A percentile compares a stretch with the other conserved stretches of the same genome.
Conservation (phyloP, 1,284 basidiomycete genomes). For the Clitocybe nebularis region DNA sequence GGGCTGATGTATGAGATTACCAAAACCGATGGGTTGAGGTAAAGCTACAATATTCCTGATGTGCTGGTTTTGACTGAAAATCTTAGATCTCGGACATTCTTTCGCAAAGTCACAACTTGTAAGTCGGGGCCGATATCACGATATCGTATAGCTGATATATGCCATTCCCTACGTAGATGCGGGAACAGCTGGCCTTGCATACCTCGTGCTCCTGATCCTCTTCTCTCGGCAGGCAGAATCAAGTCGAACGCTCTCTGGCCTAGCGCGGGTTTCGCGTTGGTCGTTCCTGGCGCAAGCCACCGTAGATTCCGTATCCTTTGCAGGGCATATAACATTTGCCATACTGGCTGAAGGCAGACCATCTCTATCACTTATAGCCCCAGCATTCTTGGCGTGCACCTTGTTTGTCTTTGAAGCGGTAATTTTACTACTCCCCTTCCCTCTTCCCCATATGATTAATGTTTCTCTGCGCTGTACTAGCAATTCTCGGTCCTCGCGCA, state of each 20-base stretch:
- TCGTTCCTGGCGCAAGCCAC: slow-evolving; percentile 74
- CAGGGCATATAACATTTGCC: slow-evolving; percentile 81
- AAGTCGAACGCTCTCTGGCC: slow-evolving; percentile 74
- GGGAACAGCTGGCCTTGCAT: slow-evolving; percentile 61
- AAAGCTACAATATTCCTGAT: slow-evolving; percentile 11
- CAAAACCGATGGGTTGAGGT: slow-evolving; percentile 68
- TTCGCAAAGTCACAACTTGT: slow-evolving; percentile 82
- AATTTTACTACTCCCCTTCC: slow-evolving; percentile 23
- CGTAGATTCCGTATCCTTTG: slow-evolving; percentile 79
- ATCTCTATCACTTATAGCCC: slow-evolving; percentile 74
- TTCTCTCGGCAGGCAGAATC: slow-evolving; percentile 70
- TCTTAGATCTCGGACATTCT: slow-evolving; percentile 59
- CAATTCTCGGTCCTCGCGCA: slow-evolving; percentile 80
- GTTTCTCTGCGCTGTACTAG: slow-evolving; percentile 34
- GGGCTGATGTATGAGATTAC: slow-evolving; percentile 68
- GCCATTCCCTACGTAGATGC: slow-evolving; percentile 51
- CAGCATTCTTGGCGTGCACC: slow-evolving; percentile 74
- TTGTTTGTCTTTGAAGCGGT: slow-evolving; percentile 74
- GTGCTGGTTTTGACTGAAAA: slow-evolving; percentile 7
- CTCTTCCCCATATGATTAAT: background rate
- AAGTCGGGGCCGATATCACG: no score
- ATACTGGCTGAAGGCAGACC: slow-evolving; percentile 77
- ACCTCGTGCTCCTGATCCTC: slow-evolving; percentile 63
- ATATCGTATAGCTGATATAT: background rate
- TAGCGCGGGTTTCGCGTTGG: slow-evolving; percentile 79